Conservation (phyloP, 306 rosid genomes). For the Medicago truncatula region DNA sequence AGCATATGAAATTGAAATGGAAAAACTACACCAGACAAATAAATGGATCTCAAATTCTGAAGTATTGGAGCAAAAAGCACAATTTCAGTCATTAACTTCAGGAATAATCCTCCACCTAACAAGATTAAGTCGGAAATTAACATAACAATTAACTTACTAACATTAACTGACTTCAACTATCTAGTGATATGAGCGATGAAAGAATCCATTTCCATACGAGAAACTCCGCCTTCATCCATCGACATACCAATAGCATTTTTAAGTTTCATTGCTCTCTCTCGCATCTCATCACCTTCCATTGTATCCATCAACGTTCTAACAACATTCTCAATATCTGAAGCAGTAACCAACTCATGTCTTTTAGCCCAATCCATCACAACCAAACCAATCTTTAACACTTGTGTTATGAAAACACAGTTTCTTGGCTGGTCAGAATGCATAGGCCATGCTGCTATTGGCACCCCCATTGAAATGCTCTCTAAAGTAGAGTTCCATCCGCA, state of each 20-base stretch:
- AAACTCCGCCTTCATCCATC: conserved; percentile 50
- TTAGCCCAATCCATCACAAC: conserved; percentile 47
- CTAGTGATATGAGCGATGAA: conserved; percentile 66
- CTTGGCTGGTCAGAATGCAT: conserved; percentile 46
- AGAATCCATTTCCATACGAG: conserved; percentile 57
- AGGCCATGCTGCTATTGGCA: conserved; percentile 48
- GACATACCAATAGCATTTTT: conserved; percentile 43
- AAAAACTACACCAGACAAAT: too few relatives aligned
- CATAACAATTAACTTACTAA: not conserved
- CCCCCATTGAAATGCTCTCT: conserved; percentile 43
- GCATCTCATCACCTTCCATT: conserved; percentile 55
- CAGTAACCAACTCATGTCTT: conserved; percentile 40
- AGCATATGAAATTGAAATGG: too few relatives aligned
- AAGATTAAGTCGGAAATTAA: not conserved
- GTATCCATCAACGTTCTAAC: conserved; percentile 51
- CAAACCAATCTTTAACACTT: conserved; percentile 40
- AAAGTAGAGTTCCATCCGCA: conserved; percentile 46
- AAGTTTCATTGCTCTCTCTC: conserved; percentile 50
- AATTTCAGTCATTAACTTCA: not conserved
- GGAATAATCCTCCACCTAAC: not conserved
- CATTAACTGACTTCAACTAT: not conserved
- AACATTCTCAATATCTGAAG: conserved; percentile 43
- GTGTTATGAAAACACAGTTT: conserved; percentile 20
- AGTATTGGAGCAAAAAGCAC: too few relatives aligned
- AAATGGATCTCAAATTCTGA: too few relatives aligned